Evolutionary conservation across 495 filamentous ascomycete genomes (phyloP).

Genomic region (Penicillium waksmanii): DNA sequence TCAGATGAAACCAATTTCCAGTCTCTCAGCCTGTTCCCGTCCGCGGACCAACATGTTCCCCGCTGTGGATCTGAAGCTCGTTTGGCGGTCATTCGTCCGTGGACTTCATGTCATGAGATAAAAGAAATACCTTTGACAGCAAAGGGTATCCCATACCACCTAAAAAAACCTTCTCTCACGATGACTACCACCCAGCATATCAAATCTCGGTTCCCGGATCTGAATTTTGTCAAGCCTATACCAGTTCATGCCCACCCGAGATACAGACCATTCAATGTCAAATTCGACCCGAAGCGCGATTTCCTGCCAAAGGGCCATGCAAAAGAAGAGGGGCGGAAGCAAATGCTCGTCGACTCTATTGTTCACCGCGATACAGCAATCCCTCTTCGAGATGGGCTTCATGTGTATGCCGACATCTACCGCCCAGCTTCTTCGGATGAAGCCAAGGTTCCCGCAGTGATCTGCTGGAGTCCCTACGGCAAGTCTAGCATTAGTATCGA

Average conservation of each 20-base stretch:
- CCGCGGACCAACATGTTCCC: too few relatives aligned
- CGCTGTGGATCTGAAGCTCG: too few relatives aligned
- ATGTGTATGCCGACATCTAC: background rate
- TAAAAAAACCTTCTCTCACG: background rate
- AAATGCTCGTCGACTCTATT: background rate
- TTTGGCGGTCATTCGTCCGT: too few relatives aligned
- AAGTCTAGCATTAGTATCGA: background rate
- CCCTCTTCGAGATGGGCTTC: background rate
- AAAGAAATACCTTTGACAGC: too few relatives aligned
- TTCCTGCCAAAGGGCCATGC: background rate
- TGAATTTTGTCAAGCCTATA: background rate
- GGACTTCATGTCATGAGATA: too few relatives aligned
- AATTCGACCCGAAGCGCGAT: background rate
- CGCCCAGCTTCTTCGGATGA: background rate
- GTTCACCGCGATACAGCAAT: background rate
- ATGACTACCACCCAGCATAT: background rate
- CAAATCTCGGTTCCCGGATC: background rate
- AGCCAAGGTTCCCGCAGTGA: background rate
- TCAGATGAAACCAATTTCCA: too few relatives aligned
- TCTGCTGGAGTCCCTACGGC: background rate
- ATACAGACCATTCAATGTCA: background rate
- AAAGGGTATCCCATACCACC: too few relatives aligned
- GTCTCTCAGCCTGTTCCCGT: too few relatives aligned
- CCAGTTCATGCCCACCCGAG: background rate
- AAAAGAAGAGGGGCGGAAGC: background rate